Conservation (phyloP, 345 rosid genomes). For the Microthlaspi erraticum region DNA sequence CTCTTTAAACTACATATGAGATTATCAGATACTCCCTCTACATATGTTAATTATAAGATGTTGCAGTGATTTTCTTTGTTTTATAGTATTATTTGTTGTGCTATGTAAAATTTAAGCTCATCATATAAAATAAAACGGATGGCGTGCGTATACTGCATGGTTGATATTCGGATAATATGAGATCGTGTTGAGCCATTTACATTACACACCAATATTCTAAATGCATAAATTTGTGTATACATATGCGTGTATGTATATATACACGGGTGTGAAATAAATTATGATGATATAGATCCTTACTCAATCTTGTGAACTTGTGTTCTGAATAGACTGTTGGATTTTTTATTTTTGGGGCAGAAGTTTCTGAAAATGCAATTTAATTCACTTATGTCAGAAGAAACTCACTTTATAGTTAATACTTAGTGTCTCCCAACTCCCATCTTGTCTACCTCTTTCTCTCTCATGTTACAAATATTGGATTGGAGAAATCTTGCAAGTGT, state of each 20-base stretch:
- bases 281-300: constrained; percentile 6
- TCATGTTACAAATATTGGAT: constrained; percentile 9
- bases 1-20: constrained; percentile 1
- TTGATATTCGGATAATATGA: constrained; percentile 1
- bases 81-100: background rate
- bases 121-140: background rate
- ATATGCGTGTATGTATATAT: background rate
- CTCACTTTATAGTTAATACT: constrained; percentile 37
- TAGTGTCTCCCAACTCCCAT: constrained; percentile 41
- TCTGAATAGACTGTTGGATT: constrained; percentile 25
- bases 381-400: constrained; percentile 40
- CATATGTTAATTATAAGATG: background rate
- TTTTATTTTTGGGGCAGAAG: constrained; percentile 30
- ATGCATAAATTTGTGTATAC: background rate
- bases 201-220: constrained; percentile 3
- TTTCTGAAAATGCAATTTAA: constrained; percentile 35
- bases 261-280: background rate
- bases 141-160: constrained; percentile 4
- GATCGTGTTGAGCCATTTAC: constrained; percentile 1
- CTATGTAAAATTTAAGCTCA: background rate
- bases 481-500: constrained; percentile 1
- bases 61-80: background rate
- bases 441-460: constrained; percentile 24
- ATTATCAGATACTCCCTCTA: background rate
- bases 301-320: constrained; percentile 20